Evolutionary conservation across 306 rosid species (phyloP), one percentile per base, ranked within the genome.

Genomic region (Luffa aegyptiaca): DNA sequence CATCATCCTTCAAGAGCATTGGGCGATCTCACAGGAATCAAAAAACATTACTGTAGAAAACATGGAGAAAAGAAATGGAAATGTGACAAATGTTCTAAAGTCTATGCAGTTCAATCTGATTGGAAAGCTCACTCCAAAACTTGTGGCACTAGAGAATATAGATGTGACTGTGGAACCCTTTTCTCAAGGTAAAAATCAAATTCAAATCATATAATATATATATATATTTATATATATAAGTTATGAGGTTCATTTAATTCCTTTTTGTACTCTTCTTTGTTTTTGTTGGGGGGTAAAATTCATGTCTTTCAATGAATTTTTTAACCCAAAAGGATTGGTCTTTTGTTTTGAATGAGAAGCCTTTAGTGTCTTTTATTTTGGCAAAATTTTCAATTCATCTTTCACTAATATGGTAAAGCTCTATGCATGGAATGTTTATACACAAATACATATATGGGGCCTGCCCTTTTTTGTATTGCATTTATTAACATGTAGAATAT

Each of bases 31-130:
- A 96, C 99, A 0, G 99, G 99, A 63, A 91, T 96, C 48, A 96
- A 96, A 89, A 96, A 96, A 61, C 99, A 96, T 82, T 96, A 62
- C 17, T 88, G 94, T 77, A 93, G 99, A 82, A 96, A 96, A 77
- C 99, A 96, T 76, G 97, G 99, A 5, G 99, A 96, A 93, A 93
- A 96, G 86, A 96, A 96, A 82, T 96, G 99, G 99, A 96, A 93
- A 85, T 96, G 99, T 84, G 94, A 90, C 2, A 96, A 91, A 83
- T 96, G 99, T 86, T 90, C 93, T 4, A 96, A 93, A 92, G 83
- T 93, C 77, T 96, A 96, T 75, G 98, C 99, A 0, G 99, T 96
- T 85, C 94, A 91, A 78, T 96, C 99, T 18, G 99, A 96, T 84
- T 96, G 99, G 98, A 96, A 90, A 81, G 98, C 99, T 87, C 99